Evolutionary conservation across 352 stramenopile genomes (phyloP).

Genomic region (Aphanomyces cochlioides): DNA sequence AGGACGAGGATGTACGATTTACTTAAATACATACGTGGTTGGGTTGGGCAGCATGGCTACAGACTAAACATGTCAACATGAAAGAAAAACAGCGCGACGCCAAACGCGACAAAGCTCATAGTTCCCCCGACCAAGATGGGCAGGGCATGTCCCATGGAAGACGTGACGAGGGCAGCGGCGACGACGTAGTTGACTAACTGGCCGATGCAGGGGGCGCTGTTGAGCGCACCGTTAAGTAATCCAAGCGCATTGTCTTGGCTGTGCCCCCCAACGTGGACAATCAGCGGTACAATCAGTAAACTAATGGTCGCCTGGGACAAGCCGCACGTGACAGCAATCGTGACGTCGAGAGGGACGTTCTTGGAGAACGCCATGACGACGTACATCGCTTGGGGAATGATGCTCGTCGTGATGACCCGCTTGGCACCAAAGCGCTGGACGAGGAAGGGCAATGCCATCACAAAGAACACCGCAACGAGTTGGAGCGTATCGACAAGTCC

Average conservation of each 20-base stretch:
- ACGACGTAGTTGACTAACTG: conserved; percentile 73
- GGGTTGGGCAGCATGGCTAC: too few species aligned
- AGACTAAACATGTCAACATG: conserved; percentile 31
- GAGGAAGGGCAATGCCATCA: conserved; percentile 49
- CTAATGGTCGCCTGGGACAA: conserved; percentile 39
- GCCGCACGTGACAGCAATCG: conserved; percentile 46
- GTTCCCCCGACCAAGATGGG: conserved; percentile 63
- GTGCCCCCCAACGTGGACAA: conserved; percentile 19
- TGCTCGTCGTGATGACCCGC: conserved; percentile 44
- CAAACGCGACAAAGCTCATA: conserved; percentile 53
- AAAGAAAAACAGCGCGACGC: conserved; percentile 59
- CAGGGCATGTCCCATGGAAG: conserved; percentile 55
- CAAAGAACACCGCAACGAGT: conserved; percentile 42
- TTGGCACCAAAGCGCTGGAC: conserved; percentile 46
- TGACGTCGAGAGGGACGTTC: conserved; percentile 42
- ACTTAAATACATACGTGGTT: too few species aligned
- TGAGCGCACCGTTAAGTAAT: conserved; percentile 70
- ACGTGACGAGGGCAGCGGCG: conserved; percentile 55
- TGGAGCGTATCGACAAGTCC: conserved; percentile 54
- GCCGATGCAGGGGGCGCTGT: conserved; percentile 68
- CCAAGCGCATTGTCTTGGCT: conserved; percentile 44
- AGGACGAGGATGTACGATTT: too few species aligned
- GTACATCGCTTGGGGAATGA: conserved; percentile 49
- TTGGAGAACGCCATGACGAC: conserved; percentile 58
- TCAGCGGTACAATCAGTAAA: conserved; percentile 18